Evolutionary conservation across 371 early-diverging fungal genomes (phyloP).

Genomic region (Syncephalastrum racemosum): DNA sequence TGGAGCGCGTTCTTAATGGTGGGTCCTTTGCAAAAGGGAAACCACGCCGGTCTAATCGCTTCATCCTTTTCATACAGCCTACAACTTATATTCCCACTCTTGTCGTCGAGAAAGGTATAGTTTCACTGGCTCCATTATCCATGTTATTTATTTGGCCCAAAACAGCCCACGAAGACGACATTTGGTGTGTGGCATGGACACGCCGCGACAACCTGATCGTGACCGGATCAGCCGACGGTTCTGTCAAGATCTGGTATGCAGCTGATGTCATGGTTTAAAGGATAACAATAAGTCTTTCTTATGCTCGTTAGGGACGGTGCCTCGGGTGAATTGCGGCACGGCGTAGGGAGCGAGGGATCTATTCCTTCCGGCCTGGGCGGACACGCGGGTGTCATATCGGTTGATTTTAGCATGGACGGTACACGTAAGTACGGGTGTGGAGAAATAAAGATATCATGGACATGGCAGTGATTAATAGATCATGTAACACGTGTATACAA

Average conservation of each 20-base stretch:
- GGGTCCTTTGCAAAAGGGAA: too few species aligned
- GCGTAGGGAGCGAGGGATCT: too few species aligned
- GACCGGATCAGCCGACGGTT: conserved; percentile 78
- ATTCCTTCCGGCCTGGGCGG: conserved; percentile 52
- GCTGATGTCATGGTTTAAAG: too few species aligned
- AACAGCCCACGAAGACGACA: conserved; percentile 78
- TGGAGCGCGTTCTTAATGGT: too few species aligned
- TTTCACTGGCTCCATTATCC: not conserved
- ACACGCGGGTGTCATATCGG: conserved; percentile 79
- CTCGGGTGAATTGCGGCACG: conserved; percentile 49
- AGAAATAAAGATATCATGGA: too few species aligned
- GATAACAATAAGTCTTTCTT: too few species aligned
- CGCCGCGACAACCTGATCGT: conserved; percentile 61
- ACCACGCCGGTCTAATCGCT: too few species aligned
- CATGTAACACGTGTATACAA: too few species aligned
- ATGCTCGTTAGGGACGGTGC: conserved; percentile 60
- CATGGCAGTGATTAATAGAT: too few species aligned
- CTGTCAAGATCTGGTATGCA: conserved; percentile 74
- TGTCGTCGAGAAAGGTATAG: conserved; percentile 56
- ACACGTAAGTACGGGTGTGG: conserved; percentile 62
- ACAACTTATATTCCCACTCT: conserved; percentile 60
- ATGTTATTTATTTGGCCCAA: too few species aligned
- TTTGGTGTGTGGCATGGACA: conserved; percentile 83
- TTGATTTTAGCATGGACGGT: conserved; percentile 65
- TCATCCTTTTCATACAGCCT: conserved; percentile 36